phyloP scores from a whole-genome alignment of 768 basidiomycete species.

The Sutorius australiensis region DNA sequence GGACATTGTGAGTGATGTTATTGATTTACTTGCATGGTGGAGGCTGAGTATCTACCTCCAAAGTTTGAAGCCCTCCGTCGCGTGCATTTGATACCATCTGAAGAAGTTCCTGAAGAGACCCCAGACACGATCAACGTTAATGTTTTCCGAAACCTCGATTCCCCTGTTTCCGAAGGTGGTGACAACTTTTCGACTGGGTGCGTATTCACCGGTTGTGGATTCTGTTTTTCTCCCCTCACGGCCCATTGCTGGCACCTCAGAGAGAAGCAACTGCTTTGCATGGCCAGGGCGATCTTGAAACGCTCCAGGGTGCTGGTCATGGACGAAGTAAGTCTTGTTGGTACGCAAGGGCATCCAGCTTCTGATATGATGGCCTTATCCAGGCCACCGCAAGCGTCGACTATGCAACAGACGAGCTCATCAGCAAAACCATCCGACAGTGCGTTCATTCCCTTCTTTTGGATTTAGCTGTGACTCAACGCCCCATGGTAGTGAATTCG shows the following conservation, averaged over 20 bases:
- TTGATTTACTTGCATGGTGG: neutral
- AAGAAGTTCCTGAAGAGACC: conserved; percentile 39
- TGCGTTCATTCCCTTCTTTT: conserved; percentile 33
- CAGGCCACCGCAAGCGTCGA: conserved; percentile 77
- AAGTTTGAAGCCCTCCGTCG: conserved; percentile 83
- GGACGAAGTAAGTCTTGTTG: conserved; percentile 60
- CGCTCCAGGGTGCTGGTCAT: conserved; percentile 75
- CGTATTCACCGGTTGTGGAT: conserved; percentile 12
- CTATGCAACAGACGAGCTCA: conserved; percentile 86
- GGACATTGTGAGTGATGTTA: conserved; percentile 57
- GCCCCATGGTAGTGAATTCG: conserved; percentile 54
- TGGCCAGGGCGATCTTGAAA: conserved; percentile 83
- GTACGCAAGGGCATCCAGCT: conserved; percentile 1
- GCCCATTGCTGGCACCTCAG: conserved; percentile 30
- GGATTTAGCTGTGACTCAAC: neutral
- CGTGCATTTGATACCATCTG: conserved; percentile 71
- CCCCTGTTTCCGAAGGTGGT: conserved; percentile 73
- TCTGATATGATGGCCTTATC: neutral
- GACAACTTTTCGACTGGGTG: conserved; percentile 89
- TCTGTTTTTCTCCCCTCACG: neutral
- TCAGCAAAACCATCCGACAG: conserved; percentile 77
- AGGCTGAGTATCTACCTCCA: neutral
- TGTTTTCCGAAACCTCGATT: conserved; percentile 73
- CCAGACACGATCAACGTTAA: conserved; percentile 58
- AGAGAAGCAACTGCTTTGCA: conserved; percentile 83